Evolutionary conservation across 163 green algal genomes (phyloP).

Genomic region (Scenedesmus sp.): DNA sequence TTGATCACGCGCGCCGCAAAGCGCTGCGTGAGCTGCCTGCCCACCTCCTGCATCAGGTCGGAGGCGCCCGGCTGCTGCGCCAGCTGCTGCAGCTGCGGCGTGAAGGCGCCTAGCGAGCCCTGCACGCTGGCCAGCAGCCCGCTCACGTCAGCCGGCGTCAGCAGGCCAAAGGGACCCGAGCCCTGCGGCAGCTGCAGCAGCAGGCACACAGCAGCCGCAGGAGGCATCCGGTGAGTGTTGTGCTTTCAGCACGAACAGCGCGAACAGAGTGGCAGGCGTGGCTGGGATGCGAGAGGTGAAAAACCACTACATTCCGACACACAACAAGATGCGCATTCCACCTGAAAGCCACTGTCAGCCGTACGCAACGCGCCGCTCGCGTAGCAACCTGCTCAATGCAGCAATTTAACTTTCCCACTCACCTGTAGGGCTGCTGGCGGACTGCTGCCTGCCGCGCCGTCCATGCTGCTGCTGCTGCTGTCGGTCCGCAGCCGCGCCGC

Average conservation of each 20-base stretch:
- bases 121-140: slow-evolving; percentile 36
- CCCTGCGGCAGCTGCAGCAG: slow-evolving; percentile 54
- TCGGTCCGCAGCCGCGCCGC: neutral
- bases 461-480: slow-evolving; percentile 33
- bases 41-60: slow-evolving; percentile 60
- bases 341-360: neutral
- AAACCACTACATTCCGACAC: neutral
- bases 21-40: slow-evolving; percentile 58
- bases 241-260: neutral
- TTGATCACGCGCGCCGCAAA: slow-evolving; percentile 75
- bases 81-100: slow-evolving; percentile 52
- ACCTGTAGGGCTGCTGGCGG: neutral
- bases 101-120: neutral
- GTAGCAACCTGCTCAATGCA: neutral
- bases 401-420: neutral
- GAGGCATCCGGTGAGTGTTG: neutral
- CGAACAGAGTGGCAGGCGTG: neutral
- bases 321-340: neutral
- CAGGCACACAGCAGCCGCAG: neutral
- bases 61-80: slow-evolving; percentile 61
- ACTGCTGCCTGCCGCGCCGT: neutral
- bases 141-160: slow-evolving; percentile 64
- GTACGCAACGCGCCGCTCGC: neutral
- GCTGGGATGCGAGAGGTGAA: neutral
- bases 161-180: slow-evolving; percentile 68